Base-by-base conservation (phyloP, 2,329 filamentous ascomycete species). In the Nemania sp. region DNA sequence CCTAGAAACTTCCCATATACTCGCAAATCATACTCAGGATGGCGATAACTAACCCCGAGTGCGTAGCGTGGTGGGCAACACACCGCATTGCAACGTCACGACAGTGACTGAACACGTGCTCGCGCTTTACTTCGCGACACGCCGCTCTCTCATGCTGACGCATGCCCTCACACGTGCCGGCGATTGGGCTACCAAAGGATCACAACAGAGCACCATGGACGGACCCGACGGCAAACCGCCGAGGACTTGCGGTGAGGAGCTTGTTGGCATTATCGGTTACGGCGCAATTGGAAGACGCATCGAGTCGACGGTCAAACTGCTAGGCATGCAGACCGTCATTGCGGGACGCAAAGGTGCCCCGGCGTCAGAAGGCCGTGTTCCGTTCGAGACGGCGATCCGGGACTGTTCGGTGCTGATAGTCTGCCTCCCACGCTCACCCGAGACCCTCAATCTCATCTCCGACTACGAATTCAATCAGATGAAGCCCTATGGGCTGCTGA, bases 51-150 rank as follows among this genome's bases (percentile, higher is more conserved):
- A n/a, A n/a, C n/a, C n/a, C n/a, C n/a, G n/a, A n/a, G n/a, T n/a
- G n/a, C n/a, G n/a, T n/a, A n/a, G n/a, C n/a, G 73, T 70, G 2
- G 79, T 82, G 1, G 75, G 75, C 29, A 82, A 82, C 71, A 76
- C 79, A 2, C 80, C 79, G 11, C 74, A 77, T 13, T 80, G 79
- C 64, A 81, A 78, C 62, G 74, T 75, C 32, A 76, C 76, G 26
- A 66, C 76, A 10, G 81, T 82, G 0, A 77, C 78, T 0, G 82
- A 86, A 72, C 87, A 88, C 72, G 84, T 77, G 29, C 77, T 88
- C 7, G 78, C 81, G 0, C 77, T 87, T 4, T 85, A 83, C 73
- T 72, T 82, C 68, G 76, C 77, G 3, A 64, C 76, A 24, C 78
- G 80, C 47, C 78, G 81, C n/a, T 78, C 77, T 35, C 66, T 83